Evolutionary conservation across 1,284 basidiomycete species (phyloP).

Genomic region (Irpex rosettiformis): DNA sequence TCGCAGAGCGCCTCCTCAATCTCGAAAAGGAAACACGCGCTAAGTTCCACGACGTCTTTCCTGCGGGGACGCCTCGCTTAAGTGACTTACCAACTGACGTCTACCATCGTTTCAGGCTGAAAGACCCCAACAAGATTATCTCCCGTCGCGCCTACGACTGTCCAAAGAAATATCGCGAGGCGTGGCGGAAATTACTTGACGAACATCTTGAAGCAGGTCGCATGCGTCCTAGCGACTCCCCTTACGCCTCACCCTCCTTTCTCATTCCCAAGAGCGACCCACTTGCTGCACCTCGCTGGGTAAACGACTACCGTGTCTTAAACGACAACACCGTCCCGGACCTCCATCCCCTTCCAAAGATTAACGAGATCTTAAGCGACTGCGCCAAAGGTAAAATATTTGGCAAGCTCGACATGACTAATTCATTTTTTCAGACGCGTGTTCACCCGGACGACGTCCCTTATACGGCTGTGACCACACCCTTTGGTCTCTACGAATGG

Average conservation of each 20-base stretch:
- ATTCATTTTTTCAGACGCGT: constrained; percentile 35
- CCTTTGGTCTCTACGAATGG: constrained; percentile 5
- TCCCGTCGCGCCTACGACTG: constrained; percentile 17
- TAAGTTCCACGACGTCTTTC: not conserved
- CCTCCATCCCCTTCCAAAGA: constrained; percentile 32
- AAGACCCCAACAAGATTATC: not conserved
- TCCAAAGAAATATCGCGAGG: constrained; percentile 20
- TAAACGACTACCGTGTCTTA: constrained; percentile 34
- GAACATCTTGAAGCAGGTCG: constrained; percentile 18
- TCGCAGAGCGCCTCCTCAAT: not conserved
- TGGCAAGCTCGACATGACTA: constrained; percentile 39
- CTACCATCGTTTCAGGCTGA: not conserved
- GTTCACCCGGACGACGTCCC: not conserved
- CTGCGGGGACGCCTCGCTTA: not conserved
- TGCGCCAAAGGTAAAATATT: constrained; percentile 31
- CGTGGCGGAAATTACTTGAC: constrained; percentile 15
- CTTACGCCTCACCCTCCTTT: constrained; percentile 32
- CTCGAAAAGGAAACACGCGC: not conserved
- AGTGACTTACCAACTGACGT: not conserved
- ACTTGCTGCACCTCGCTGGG: constrained; percentile 33
- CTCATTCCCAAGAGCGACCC: constrained; percentile 37
- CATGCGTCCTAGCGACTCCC: constrained; percentile 18
- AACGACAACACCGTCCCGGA: constrained; percentile 36
- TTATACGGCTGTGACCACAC: constrained; percentile 1
- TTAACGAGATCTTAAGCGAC: constrained; percentile 17